These are phyloP conservation scores for Astrephomene gubernaculifera DNA, from an alignment of 139 green algal genomes.

Conservation along the genomic window DNA sequence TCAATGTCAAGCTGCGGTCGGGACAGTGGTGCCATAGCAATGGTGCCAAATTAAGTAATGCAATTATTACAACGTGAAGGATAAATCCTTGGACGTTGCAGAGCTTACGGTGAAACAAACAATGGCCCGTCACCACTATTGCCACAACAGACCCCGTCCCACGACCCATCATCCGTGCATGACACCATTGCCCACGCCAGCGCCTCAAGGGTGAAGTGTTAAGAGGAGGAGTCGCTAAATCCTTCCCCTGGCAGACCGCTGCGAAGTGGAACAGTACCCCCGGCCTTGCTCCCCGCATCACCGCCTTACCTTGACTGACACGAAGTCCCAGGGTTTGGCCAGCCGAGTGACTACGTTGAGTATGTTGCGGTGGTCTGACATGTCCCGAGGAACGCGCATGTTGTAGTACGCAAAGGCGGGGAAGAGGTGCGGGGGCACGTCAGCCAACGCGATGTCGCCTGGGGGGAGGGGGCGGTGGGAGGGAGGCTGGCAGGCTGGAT, in stretches of 20 bases:
- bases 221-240: too few species aligned
- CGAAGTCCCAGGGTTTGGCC: slow-evolving; percentile 16
- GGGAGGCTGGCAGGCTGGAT: too few species aligned
- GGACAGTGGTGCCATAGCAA: background rate
- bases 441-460: background rate
- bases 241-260: too few species aligned
- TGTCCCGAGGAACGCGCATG: background rate
- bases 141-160: background rate
- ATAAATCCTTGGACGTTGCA: too few species aligned
- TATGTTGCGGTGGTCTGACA: slow-evolving; percentile 11
- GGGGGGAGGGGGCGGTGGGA: too few species aligned
- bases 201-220: too few species aligned
- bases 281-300: background rate
- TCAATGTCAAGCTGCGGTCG: slow-evolving; percentile 21
- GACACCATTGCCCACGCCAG: background rate
- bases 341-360: slow-evolving; percentile 31
- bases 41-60: background rate
- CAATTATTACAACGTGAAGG: background rate
- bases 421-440: slow-evolving; percentile 2
- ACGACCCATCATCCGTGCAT: background rate
- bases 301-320: slow-evolving; percentile 28
- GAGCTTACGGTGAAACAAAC: background rate
- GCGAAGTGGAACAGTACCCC: background rate
- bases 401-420: slow-evolving; percentile 40
- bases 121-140: background rate